Evolutionary conservation across 176 grass and related monocot genomes (phyloP).

Genomic region (Thinopyrum elongatum): DNA sequence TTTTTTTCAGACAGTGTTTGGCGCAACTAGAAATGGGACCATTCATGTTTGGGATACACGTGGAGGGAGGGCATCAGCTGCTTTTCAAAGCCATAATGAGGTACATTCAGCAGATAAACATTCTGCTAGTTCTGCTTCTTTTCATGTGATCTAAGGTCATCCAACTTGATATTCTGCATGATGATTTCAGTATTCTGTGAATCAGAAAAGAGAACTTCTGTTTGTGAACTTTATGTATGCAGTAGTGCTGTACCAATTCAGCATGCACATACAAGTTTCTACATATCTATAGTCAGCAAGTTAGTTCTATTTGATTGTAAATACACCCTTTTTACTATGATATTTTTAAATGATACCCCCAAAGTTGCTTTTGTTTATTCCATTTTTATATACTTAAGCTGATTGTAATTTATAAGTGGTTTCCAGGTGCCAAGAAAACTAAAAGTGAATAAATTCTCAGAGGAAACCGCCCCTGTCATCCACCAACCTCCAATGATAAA

Average conservation of each 20-base stretch:
- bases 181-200: neutral
- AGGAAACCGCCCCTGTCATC: neutral
- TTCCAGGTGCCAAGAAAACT: neutral
- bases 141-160: neutral
- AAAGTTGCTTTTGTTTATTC: slow-evolving; percentile 10
- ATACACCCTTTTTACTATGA: neutral
- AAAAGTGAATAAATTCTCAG: neutral
- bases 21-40: slow-evolving; percentile 64
- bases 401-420: neutral
- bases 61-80: slow-evolving; percentile 77
- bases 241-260: neutral
- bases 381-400: slow-evolving; percentile 10
- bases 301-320: neutral
- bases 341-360: neutral
- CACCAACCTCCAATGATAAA: neutral
- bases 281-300: neutral
- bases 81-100: slow-evolving; percentile 90
- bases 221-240: slow-evolving; percentile 11
- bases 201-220: neutral
- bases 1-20: slow-evolving; percentile 72
- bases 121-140: slow-evolving; percentile 20
- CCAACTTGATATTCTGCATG: neutral
- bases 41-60: slow-evolving; percentile 89
- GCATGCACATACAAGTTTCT: neutral
- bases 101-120: slow-evolving; percentile 27